Percentiles rank a stretch among this genome's conserved stretches.
These are phyloP conservation scores for Eucalyptus marginata DNA, from an alignment of 345 rosid genomes.

Conservation along the genomic window DNA sequence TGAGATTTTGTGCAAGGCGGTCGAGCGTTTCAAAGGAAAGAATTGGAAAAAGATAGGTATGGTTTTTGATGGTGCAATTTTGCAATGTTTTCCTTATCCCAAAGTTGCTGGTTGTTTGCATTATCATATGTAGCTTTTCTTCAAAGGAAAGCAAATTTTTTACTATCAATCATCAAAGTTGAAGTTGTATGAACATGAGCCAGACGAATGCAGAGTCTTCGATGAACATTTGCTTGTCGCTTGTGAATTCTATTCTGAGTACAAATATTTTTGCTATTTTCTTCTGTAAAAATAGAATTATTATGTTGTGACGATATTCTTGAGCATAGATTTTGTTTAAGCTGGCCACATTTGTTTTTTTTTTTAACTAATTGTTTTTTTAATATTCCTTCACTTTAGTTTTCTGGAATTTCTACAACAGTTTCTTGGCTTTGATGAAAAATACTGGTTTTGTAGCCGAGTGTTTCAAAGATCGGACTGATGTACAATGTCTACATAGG, in stretches of 20 bases:
- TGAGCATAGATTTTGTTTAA: background rate
- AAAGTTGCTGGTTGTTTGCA: background rate
- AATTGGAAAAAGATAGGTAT: slow-evolving; percentile 99
- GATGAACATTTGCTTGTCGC: background rate
- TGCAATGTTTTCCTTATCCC: background rate
- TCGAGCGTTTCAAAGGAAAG: slow-evolving; percentile 91
- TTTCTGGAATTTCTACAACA: background rate
- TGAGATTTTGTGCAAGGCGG: slow-evolving; percentile 85
- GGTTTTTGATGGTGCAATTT: background rate
- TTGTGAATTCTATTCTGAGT: background rate
- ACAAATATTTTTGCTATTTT: background rate
- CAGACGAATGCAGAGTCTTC: background rate
- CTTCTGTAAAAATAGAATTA: background rate
- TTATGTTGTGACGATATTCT: background rate
- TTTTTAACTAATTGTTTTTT: background rate
- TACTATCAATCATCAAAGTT: background rate
- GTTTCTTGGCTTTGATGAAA: slow-evolving; percentile 7
- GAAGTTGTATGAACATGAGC: background rate
- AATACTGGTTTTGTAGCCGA: slow-evolving; percentile 54
- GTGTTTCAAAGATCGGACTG: slow-evolving; percentile 97
- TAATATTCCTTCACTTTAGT: background rate
- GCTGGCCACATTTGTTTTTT: background rate
- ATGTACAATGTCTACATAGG: slow-evolving; percentile 98
- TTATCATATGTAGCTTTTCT: background rate
- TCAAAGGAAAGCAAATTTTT: background rate